These are phyloP conservation scores for Vaccinium macrocarpon DNA, from an alignment of 148 eudicot species.

Conservation along the genomic window DNA sequence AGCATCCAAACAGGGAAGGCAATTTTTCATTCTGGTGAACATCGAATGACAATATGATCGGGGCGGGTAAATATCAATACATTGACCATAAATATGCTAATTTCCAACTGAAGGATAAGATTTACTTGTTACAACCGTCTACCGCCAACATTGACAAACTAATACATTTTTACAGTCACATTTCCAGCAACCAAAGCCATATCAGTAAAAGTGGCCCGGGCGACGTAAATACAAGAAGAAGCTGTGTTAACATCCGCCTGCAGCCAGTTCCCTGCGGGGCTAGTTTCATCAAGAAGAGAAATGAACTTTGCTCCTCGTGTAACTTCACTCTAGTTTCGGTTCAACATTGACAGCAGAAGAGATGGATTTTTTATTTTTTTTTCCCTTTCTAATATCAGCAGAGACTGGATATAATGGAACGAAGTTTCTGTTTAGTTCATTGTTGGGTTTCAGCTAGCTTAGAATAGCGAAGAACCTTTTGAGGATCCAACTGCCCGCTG, in stretches of 20 bases:
- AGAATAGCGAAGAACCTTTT: constrained; percentile 9
- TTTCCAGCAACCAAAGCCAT: constrained; percentile 6
- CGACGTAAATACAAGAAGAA: not conserved
- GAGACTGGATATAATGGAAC: not conserved
- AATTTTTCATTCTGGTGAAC: not conserved
- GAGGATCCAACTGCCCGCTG: constrained; percentile 43
- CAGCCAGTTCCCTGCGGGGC: too few species aligned
- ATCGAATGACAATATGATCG: not conserved
- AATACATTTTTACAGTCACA: not conserved
- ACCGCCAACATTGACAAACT: not conserved
- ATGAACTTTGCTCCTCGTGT: too few species aligned
- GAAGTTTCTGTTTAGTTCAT: not conserved
- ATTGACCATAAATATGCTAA: not conserved
- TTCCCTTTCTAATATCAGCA: not conserved
- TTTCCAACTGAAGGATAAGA: not conserved
- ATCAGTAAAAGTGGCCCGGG: not conserved
- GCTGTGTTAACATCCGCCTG: not conserved
- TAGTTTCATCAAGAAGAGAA: too few species aligned
- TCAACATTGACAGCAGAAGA: not conserved
- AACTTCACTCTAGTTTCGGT: too few species aligned
- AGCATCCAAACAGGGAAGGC: not conserved
- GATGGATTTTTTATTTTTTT: not conserved
- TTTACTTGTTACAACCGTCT: not conserved
- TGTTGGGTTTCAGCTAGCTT: not conserved
- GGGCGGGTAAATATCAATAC: not conserved